Evolutionary conservation across 148 eudicot genomes (phyloP).

Genomic region (Camellia sinensis): DNA sequence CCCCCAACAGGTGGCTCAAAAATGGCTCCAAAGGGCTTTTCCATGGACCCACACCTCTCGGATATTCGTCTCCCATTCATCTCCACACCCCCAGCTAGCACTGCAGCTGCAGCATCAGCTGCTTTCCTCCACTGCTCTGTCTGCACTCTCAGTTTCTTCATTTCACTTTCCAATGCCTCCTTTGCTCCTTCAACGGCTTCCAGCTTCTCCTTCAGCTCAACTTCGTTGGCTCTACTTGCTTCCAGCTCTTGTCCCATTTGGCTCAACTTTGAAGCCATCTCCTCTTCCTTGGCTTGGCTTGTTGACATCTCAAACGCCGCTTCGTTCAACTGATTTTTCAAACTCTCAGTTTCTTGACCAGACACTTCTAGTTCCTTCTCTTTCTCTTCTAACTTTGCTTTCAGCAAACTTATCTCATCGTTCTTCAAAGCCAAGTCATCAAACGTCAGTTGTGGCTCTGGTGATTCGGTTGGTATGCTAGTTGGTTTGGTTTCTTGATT

Average conservation of each 20-base stretch:
- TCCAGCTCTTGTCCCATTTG: constrained; percentile 44
- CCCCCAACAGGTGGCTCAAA: constrained; percentile 40
- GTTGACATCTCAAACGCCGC: constrained; percentile 31
- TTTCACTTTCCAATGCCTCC: constrained; percentile 62
- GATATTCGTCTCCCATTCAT: constrained; percentile 50
- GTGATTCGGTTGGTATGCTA: constrained; percentile 6
- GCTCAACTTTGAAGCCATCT: constrained; percentile 29
- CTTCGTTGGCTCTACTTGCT: constrained; percentile 33
- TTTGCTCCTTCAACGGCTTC: constrained; percentile 42
- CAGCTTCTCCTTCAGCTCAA: constrained; percentile 42
- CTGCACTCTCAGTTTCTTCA: constrained; percentile 84
- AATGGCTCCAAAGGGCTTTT: constrained; percentile 52
- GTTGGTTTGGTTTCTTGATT: constrained; percentile 27
- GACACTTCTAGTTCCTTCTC: constrained; percentile 40
- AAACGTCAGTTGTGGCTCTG: constrained; percentile 22
- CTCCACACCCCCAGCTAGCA: constrained; percentile 59
- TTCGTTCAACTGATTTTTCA: constrained; percentile 49
- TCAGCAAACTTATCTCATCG: constrained; percentile 44
- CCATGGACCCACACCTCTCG: constrained; percentile 83
- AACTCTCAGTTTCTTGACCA: constrained; percentile 41
- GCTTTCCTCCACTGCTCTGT: constrained; percentile 99
- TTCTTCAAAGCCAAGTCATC: constrained; percentile 46
- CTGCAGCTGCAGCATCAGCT: constrained; percentile 82
- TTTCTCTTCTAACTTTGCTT: constrained; percentile 47
- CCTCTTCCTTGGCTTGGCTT: constrained; percentile 40